Conservation (phyloP, 108 stramenopile species). For the Bacterosira constricta region DNA sequence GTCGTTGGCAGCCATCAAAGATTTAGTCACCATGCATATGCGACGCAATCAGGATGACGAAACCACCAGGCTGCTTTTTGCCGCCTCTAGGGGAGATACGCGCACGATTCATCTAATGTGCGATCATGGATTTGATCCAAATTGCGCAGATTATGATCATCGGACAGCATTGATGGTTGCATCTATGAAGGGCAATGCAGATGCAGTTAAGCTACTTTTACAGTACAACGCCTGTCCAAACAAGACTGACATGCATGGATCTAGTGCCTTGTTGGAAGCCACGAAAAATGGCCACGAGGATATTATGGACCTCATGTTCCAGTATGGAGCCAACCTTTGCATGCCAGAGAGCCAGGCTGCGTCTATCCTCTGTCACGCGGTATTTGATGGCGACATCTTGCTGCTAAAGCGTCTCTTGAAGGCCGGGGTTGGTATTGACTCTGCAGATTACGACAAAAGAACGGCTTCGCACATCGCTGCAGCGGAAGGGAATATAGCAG, state of each 20-base stretch:
- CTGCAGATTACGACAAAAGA: conserved; percentile 62
- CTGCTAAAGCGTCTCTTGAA: conserved; percentile 45
- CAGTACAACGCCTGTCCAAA: conserved; percentile 65
- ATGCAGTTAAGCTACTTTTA: conserved; percentile 55
- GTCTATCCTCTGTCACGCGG: conserved; percentile 49
- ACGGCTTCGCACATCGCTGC: conserved; percentile 62
- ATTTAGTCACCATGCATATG: conserved; percentile 73
- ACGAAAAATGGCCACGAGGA: conserved; percentile 62
- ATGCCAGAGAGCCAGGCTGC: conserved; percentile 53
- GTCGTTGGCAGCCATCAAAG: conserved; percentile 32
- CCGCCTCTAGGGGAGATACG: conserved; percentile 69
- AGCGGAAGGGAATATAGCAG: conserved; percentile 57
- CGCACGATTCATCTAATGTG: conserved; percentile 68
- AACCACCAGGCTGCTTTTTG: conserved; percentile 65
- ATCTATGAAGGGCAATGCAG: conserved; percentile 71
- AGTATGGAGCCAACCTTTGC: conserved; percentile 44
- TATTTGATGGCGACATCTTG: conserved; percentile 55
- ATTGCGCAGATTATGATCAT: conserved; percentile 68
- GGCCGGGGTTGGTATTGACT: conserved; percentile 58
- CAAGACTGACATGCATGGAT: conserved; percentile 66
- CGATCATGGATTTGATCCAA: conserved; percentile 71
- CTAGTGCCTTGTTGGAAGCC: conserved; percentile 64
- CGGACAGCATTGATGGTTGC: conserved; percentile 77
- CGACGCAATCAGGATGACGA: conserved; percentile 63
- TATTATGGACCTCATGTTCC: conserved; percentile 39